phyloP scores from a whole-genome alignment of 805 yeast species.

The Yarrowia divulgata region DNA sequence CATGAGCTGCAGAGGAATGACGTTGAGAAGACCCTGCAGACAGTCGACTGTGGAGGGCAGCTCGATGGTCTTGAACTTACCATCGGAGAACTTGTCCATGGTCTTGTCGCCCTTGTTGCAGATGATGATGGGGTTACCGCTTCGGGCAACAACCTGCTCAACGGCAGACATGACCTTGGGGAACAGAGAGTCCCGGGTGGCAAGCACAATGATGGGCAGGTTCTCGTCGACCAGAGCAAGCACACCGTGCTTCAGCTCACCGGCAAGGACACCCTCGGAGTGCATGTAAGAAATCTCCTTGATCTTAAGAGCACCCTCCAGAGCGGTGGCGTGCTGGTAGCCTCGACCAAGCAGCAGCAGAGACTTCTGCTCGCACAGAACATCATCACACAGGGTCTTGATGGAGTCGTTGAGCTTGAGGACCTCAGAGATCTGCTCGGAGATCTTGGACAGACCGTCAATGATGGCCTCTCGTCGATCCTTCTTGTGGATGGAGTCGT shows the following conservation, averaged over 20 bases:
- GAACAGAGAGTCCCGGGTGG: constrained; percentile 94
- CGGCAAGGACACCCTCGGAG: constrained; percentile 98
- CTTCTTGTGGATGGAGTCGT: constrained; percentile 80
- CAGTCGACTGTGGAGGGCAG: constrained; percentile 97
- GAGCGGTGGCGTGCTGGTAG: constrained; percentile 94
- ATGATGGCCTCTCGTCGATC: constrained; percentile 85
- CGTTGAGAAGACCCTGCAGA: constrained; percentile 93
- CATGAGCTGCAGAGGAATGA: constrained; percentile 93
- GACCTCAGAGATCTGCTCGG: constrained; percentile 82
- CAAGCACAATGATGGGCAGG: constrained; percentile 93
- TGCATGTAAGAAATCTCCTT: constrained; percentile 99
- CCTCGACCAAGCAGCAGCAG: constrained; percentile 95
- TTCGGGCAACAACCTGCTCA: constrained; percentile 96
- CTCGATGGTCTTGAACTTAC: constrained; percentile 64
- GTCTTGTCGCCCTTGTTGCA: constrained; percentile 79
- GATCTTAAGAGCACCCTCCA: constrained; percentile 97
- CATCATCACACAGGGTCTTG: constrained; percentile 73
- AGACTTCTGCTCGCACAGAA: constrained; percentile 82
- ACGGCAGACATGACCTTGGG: constrained; percentile 96
- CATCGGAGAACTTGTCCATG: constrained; percentile 47
- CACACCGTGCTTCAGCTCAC: constrained; percentile 98
- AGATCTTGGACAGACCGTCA: constrained; percentile 81
- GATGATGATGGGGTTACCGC: constrained; percentile 94
- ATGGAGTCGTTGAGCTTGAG: constrained; percentile 75
- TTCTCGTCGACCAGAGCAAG: constrained; percentile 94